Evolutionary conservation across 495 filamentous ascomycete species (phyloP).

Genomic region (Xylaria cubensis): DNA sequence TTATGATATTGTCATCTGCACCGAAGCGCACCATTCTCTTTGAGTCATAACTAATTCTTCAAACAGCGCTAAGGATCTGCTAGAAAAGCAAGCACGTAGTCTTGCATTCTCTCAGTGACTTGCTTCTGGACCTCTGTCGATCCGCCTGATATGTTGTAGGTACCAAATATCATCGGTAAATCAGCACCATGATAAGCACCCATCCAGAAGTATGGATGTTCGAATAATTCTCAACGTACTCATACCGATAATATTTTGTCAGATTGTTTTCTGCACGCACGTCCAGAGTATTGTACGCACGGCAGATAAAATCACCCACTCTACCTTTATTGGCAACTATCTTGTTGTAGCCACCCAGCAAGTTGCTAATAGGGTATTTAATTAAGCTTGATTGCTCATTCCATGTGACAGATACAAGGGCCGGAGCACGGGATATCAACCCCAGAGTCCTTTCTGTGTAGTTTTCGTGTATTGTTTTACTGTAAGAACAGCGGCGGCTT

Average conservation of each 20-base stretch:
- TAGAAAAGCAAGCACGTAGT: constrained; percentile 51
- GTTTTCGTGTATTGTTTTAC: constrained; percentile 51
- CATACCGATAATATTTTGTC: constrained; percentile 57
- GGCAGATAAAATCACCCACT: constrained; percentile 42
- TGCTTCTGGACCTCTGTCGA: constrained; percentile 44
- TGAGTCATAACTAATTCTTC: constrained; percentile 20
- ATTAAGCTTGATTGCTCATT: constrained; percentile 50
- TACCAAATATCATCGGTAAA: constrained; percentile 56
- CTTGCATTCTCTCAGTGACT: constrained; percentile 51
- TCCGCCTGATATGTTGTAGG: constrained; percentile 38
- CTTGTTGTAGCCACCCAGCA: constrained; percentile 44
- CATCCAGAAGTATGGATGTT: constrained; percentile 53
- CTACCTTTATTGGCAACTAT: constrained; percentile 42
- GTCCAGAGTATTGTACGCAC: constrained; percentile 45
- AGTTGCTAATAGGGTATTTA: constrained; percentile 40
- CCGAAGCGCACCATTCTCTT: constrained; percentile 32
- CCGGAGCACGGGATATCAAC: constrained; percentile 40
- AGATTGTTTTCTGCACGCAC: constrained; percentile 33
- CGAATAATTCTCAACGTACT: constrained; percentile 56
- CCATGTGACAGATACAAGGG: constrained; percentile 50
- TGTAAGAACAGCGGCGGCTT: constrained; percentile 50
- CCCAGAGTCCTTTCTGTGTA: constrained; percentile 46
- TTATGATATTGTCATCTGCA: constrained; percentile 18
- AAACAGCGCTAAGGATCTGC: constrained; percentile 48
- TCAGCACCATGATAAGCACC: constrained; percentile 60